These are phyloP conservation scores for Tylopilus cervinicoccineus DNA, from an alignment of 768 basidiomycete species.

Conservation along the genomic window DNA sequence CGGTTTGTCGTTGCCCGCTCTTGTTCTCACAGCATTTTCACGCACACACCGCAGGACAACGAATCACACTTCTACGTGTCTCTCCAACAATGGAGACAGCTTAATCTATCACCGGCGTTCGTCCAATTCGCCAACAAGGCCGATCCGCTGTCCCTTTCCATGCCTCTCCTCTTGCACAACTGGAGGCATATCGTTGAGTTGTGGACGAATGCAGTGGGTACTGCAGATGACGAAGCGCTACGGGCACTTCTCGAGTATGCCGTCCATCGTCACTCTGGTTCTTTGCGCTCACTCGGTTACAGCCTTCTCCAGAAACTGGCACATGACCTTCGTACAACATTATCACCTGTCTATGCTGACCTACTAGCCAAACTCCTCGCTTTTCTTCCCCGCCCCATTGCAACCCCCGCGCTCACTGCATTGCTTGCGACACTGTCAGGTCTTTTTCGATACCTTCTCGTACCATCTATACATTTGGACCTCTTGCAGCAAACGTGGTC, in stretches of 20 bases:
- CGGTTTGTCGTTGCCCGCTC: slow-evolving; percentile 29
- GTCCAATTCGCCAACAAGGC: slow-evolving; percentile 62
- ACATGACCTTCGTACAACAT: slow-evolving; percentile 76
- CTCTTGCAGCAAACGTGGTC: slow-evolving; percentile 61
- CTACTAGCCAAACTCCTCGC: slow-evolving; percentile 53
- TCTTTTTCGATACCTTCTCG: slow-evolving; percentile 69
- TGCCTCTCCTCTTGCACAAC: slow-evolving; percentile 80
- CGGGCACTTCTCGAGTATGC: slow-evolving; percentile 74
- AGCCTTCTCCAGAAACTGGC: slow-evolving; percentile 77
- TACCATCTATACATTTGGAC: slow-evolving; percentile 53
- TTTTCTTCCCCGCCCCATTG: slow-evolving; percentile 55
- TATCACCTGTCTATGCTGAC: slow-evolving; percentile 57
- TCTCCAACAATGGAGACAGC: slow-evolving; percentile 71
- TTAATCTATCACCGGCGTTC: slow-evolving; percentile 77
- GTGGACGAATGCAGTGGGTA: slow-evolving; percentile 58
- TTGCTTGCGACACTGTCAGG: slow-evolving; percentile 66
- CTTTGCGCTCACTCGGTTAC: slow-evolving; percentile 9
- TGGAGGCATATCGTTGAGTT: slow-evolving; percentile 63
- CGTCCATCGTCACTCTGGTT: not conserved
- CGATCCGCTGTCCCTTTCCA: slow-evolving; percentile 60
- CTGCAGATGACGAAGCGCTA: slow-evolving; percentile 68
- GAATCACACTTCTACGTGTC: slow-evolving; percentile 76
- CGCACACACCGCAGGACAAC: slow-evolving; percentile 49
- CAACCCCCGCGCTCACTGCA: slow-evolving; percentile 54
- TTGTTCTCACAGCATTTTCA: not conserved